Conservation (phyloP, 2,329 filamentous ascomycete species). For the Venturia oleaginea region DNA sequence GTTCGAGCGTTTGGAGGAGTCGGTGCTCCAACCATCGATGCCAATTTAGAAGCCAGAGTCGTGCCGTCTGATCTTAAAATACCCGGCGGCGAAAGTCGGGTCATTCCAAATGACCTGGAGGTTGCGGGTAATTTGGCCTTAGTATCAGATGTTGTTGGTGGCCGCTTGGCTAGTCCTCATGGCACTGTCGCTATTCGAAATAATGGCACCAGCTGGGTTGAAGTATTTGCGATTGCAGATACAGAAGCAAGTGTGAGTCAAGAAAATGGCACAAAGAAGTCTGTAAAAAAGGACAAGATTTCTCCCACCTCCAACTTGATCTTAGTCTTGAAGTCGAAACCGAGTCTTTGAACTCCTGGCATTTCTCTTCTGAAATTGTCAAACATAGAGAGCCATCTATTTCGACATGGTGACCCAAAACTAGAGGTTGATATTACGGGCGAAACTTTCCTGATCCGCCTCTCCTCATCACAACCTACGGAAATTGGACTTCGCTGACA, state of each 20-base stretch:
- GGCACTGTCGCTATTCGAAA: conserved; percentile 44
- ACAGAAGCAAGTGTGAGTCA: conserved; percentile 22
- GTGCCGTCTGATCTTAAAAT: conserved; percentile 23
- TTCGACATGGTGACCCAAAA: background rate
- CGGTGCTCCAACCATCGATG: conserved; percentile 36
- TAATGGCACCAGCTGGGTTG: conserved; percentile 26
- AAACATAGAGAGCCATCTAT: background rate
- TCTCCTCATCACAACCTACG: background rate
- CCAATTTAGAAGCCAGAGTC: conserved; percentile 29
- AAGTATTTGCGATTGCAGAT: conserved; percentile 26
- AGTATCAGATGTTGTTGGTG: conserved; percentile 43
- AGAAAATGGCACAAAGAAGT: background rate
- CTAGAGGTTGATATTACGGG: no score
- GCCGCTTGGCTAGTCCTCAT: conserved; percentile 36
- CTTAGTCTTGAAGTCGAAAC: background rate
- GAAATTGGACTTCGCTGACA: background rate
- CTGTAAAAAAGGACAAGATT: background rate
- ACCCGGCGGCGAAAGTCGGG: conserved; percentile 19
- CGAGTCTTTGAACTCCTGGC: background rate
- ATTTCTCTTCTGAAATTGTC: background rate
- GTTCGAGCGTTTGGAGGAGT: conserved; percentile 47
- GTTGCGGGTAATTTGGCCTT: conserved; percentile 30
- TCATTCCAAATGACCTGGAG: conserved; percentile 21
- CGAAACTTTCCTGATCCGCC: background rate
- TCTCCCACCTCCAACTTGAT: background rate